Evolutionary conservation across 768 basidiomycete genomes (phyloP).

Genomic region (Podaxis sp.): DNA sequence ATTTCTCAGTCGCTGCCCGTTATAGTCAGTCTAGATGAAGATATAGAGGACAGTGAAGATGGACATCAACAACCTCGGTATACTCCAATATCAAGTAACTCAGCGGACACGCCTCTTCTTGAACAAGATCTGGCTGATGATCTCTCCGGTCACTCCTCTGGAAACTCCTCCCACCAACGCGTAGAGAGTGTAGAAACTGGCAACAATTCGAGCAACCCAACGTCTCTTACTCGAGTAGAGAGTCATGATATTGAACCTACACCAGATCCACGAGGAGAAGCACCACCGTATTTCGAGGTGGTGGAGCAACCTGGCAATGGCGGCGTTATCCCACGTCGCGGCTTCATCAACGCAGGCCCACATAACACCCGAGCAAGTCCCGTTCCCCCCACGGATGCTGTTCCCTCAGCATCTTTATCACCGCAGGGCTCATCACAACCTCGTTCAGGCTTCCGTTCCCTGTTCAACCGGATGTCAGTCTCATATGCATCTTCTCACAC

Average conservation of each 20-base stretch:
- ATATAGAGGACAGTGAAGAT: slow-evolving; percentile 26
- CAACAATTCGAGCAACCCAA: slow-evolving; percentile 27
- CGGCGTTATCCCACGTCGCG: neutral
- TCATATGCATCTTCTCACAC: slow-evolving; percentile 20
- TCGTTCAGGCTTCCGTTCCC: slow-evolving; percentile 45
- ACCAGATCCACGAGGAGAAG: slow-evolving; percentile 50
- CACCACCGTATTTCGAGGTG: slow-evolving; percentile 66
- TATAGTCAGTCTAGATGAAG: slow-evolving; percentile 34
- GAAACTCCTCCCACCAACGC: slow-evolving; percentile 17
- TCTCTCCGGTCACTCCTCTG: slow-evolving; percentile 16
- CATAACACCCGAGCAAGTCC: neutral
- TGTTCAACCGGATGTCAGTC: slow-evolving; percentile 36
- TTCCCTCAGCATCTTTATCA: neutral
- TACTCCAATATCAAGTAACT: slow-evolving; percentile 33
- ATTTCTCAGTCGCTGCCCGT: slow-evolving; percentile 33
- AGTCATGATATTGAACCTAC: slow-evolving; percentile 18
- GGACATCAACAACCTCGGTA: slow-evolving; percentile 30
- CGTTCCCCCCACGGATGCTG: neutral
- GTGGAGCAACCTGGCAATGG: slow-evolving; percentile 19
- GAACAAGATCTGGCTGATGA: slow-evolving; percentile 24
- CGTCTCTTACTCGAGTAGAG: slow-evolving; percentile 22
- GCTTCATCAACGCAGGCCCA: neutral
- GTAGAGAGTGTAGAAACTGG: slow-evolving; percentile 24
- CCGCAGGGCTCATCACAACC: slow-evolving; percentile 22
- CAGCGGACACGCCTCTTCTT: slow-evolving; percentile 39